Evolutionary conservation across 2,329 filamentous ascomycete genomes (phyloP).

Genomic region (Fusarium kyushuense): DNA sequence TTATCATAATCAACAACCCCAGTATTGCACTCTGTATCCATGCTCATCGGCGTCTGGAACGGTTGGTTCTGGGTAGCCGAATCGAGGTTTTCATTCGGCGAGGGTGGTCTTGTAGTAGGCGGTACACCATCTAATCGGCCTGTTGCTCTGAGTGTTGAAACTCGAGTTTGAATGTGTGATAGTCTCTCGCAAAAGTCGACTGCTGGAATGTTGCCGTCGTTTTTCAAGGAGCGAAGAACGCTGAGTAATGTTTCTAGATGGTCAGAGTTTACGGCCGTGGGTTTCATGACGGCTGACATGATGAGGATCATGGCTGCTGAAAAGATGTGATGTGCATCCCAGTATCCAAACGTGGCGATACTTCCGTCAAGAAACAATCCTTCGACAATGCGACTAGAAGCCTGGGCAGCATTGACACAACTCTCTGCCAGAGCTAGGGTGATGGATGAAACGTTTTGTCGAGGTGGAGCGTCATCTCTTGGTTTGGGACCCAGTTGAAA

Average conservation of each 20-base stretch:
- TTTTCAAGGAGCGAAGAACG: slow-evolving; percentile 48
- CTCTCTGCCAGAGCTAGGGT: slow-evolving; percentile 51
- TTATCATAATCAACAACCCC: slow-evolving; percentile 30
- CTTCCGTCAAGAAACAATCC: slow-evolving; percentile 39
- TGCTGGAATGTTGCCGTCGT: slow-evolving; percentile 49
- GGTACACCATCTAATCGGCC: slow-evolving; percentile 17
- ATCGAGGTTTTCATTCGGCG: not conserved
- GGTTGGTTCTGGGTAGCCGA: not conserved
- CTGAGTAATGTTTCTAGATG: slow-evolving; percentile 48
- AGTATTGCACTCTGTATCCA: not conserved
- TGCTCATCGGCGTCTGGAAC: slow-evolving; percentile 16
- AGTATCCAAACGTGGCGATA: slow-evolving; percentile 50
- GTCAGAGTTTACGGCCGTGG: slow-evolving; percentile 44
- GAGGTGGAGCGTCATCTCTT: slow-evolving; percentile 5
- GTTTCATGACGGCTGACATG: slow-evolving; percentile 51
- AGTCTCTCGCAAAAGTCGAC: slow-evolving; percentile 49
- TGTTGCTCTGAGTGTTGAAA: slow-evolving; percentile 33
- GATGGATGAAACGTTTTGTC: slow-evolving; percentile 49
- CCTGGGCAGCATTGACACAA: slow-evolving; percentile 50
- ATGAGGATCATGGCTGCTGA: slow-evolving; percentile 50
- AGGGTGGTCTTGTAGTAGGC: not conserved
- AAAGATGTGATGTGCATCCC: slow-evolving; percentile 52
- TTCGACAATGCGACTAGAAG: slow-evolving; percentile 47
- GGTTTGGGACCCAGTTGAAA: slow-evolving; percentile 39
- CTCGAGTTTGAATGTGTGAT: slow-evolving; percentile 43